Evolutionary conservation across 495 filamentous ascomycete species (phyloP), one percentile per base, ranked within the genome.

Genomic region (Penicillium odoratum): DNA sequence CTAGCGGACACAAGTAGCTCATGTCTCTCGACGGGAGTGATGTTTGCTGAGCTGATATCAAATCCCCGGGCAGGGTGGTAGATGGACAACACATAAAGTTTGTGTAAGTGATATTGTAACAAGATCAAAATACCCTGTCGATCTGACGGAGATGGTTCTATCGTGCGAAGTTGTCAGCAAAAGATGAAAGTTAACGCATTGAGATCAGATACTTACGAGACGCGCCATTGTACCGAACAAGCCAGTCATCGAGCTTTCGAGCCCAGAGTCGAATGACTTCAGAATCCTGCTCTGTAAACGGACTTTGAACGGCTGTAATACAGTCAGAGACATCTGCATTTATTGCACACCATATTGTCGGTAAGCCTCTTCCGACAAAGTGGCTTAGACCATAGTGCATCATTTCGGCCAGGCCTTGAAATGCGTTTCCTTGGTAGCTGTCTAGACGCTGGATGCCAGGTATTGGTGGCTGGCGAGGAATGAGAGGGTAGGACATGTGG

Each of bases 21-120:
- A 45, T 74, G 68, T 56, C 71, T 62, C 40, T 77, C 73, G 10
- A 63, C 56, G 0, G 70, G 59, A n/a, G 64, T 66, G 7, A 73
- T 70, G 45, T 72, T 69, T 36, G 71, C 68, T 0, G 72, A 63
- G 16, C 74, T 71, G 13, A 78, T 60, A 59, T 78, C 69, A 29
- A 75, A 75, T 26, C 75, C 75, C n/a, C 74, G 68, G 16, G 74
- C 75, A 25, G 73, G 75, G 46, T 76, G 71, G 30, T 78, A 77
- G 15, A 78, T 78, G 5, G 75, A 78, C 0, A 78, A 61, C 0
- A 78, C 75, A 43, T 76, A 78, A 36, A 78, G 57, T 43, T 76
- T 72, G 48, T 72, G 70, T 33, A 76, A 56, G 57, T 70, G 69
- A 63, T 76, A 77, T 51, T 76, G 72, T 10, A 76, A 64, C 43